These are phyloP conservation scores for Macrolepiota albuminosa DNA, from an alignment of 768 basidiomycete genomes.

Conservation along the genomic window DNA sequence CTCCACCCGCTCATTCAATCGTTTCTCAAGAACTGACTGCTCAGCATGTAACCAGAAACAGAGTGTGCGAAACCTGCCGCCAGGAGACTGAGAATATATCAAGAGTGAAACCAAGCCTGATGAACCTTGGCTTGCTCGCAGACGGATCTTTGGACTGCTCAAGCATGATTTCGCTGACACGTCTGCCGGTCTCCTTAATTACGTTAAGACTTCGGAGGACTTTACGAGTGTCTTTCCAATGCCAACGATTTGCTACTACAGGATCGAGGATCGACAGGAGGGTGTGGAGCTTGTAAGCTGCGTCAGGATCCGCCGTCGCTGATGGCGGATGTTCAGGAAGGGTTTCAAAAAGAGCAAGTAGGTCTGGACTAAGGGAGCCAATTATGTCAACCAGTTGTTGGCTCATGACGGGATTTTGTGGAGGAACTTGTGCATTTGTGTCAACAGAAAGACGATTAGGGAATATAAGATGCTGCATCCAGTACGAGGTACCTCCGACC, in stretches of 20 bases:
- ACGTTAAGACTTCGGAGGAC: slow-evolving; percentile 76
- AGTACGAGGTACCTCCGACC: slow-evolving; percentile 95
- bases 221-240: slow-evolving; percentile 93
- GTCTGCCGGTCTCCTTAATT: slow-evolving; percentile 63
- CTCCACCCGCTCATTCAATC: slow-evolving; percentile 80
- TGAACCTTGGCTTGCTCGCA: slow-evolving; percentile 47
- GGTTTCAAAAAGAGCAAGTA: slow-evolving; percentile 45
- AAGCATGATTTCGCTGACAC: slow-evolving; percentile 61
- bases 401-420: neutral
- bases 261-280: slow-evolving; percentile 71
- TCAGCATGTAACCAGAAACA: slow-evolving; percentile 91
- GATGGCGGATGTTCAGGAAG: slow-evolving; percentile 60
- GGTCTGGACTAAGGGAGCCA: slow-evolving; percentile 38
- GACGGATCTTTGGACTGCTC: slow-evolving; percentile 48
- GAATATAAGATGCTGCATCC: slow-evolving; percentile 95
- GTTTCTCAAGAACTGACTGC: slow-evolving; percentile 50
- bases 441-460: slow-evolving; percentile 59
- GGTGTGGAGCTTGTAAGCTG: slow-evolving; percentile 58
- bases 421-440: slow-evolving; percentile 16
- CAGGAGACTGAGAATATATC: slow-evolving; percentile 1
- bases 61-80: slow-evolving; percentile 71
- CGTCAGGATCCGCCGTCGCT: slow-evolving; percentile 48
- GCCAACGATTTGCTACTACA: slow-evolving; percentile 77
- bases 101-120: slow-evolving; percentile 3
- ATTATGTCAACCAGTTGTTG: slow-evolving; percentile 37